These are phyloP conservation scores for Bacidia gigantensis DNA, from an alignment of 495 filamentous ascomycete species.

Conservation along the genomic window DNA sequence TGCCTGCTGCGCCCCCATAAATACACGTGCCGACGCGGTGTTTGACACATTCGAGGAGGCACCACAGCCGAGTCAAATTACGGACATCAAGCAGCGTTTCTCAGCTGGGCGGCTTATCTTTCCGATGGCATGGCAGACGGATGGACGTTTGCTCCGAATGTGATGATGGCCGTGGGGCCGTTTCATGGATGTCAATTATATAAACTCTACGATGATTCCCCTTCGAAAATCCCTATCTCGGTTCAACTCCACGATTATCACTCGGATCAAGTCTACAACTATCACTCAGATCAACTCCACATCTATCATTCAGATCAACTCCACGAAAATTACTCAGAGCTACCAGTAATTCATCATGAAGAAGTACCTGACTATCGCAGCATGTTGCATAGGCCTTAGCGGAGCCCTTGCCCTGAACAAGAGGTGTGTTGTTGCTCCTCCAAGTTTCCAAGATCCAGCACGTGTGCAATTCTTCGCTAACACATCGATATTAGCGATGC, in stretches of 20 bases:
- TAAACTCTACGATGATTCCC: too few relatives aligned
- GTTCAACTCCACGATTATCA: too few relatives aligned
- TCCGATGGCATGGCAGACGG: background rate
- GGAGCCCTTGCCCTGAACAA: conserved; percentile 2
- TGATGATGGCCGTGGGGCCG: background rate
- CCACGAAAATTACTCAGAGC: background rate
- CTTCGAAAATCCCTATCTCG: too few relatives aligned
- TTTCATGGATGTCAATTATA: background rate
- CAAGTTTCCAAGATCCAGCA: background rate
- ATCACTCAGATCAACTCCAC: too few relatives aligned
- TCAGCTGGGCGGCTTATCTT: background rate
- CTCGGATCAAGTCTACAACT: too few relatives aligned
- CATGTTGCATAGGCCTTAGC: conserved; percentile 3
- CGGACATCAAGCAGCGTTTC: background rate
- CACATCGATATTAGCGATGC: background rate
- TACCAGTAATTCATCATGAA: conserved; percentile 5
- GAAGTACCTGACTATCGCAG: conserved; percentile 8
- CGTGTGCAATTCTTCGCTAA: background rate
- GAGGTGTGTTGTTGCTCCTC: background rate
- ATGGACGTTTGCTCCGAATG: background rate
- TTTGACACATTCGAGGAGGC: background rate
- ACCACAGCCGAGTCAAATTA: background rate
- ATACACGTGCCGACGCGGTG: background rate
- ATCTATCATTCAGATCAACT: too few relatives aligned
- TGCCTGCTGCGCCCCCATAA: background rate